These are phyloP conservation scores for Trichosporon coremiiforme DNA, from an alignment of 1,284 basidiomycete genomes.

Conservation along the genomic window DNA sequence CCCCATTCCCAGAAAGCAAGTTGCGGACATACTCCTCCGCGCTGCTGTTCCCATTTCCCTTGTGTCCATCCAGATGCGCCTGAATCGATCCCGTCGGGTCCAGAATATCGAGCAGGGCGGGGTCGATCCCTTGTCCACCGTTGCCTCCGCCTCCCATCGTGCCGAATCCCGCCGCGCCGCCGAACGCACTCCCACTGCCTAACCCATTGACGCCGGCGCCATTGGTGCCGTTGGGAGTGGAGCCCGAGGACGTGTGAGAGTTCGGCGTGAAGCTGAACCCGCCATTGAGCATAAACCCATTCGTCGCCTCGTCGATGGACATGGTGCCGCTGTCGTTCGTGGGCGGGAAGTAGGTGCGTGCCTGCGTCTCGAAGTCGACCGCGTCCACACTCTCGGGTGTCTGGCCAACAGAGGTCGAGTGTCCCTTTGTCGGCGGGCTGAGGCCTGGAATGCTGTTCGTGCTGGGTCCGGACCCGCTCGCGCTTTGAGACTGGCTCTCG, in stretches of 20 bases:
- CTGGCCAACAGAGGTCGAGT: conserved; percentile 22
- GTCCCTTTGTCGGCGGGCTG: neutral
- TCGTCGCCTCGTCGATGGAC: neutral
- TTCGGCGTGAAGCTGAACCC: neutral
- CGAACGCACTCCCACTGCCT: neutral
- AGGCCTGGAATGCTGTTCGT: neutral
- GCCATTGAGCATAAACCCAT: neutral
- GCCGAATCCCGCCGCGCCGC: neutral
- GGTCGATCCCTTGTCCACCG: neutral
- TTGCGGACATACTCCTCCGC: conserved; percentile 10
- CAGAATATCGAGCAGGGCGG: neutral
- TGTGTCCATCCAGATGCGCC: neutral
- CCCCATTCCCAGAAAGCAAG: neutral
- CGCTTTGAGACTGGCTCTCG: neutral
- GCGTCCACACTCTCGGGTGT: conserved; percentile 29
- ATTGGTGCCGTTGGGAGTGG: neutral
- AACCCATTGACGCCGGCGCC: too few relatives aligned
- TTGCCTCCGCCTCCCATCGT: neutral
- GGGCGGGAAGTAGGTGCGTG: neutral
- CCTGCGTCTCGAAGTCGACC: conserved; percentile 19
- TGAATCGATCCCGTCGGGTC: neutral
- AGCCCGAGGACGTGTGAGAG: neutral
- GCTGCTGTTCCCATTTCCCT: neutral
- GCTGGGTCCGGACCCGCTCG: neutral
- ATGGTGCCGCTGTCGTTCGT: neutral